phyloP scores from a whole-genome alignment of 2,329 filamentous ascomycete genomes.

The Claviceps africana region DNA sequence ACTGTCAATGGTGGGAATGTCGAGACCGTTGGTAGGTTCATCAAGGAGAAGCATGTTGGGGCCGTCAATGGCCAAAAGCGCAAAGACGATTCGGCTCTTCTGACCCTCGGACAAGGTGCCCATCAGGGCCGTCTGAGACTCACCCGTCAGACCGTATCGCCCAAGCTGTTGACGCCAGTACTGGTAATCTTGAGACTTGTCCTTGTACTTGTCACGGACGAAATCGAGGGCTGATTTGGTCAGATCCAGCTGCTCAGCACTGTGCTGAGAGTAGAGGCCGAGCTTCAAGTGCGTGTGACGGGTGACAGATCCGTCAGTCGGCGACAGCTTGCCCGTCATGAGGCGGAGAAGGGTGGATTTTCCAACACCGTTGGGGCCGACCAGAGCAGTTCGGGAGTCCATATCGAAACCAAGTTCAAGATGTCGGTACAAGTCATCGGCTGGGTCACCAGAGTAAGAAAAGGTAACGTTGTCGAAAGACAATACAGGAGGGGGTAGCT shows the following conservation, averaged over 20 bases:
- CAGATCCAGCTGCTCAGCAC: conserved; percentile 91
- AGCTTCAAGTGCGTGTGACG: conserved; percentile 98
- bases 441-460: conserved; percentile 80
- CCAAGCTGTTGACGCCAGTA: conserved; percentile 98
- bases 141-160: conserved; percentile 82
- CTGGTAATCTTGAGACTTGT: conserved; percentile 92
- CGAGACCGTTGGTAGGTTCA: conserved; percentile 97
- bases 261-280: conserved; percentile 96
- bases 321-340: conserved; percentile 89
- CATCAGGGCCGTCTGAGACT: conserved; percentile 92
- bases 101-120: conserved; percentile 95
- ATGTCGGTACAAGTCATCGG: conserved; percentile 91
- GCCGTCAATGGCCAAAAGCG: conserved; percentile 81
- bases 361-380: conserved; percentile 97
- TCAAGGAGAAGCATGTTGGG: conserved; percentile 98
- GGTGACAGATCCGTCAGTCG: conserved; percentile 67
- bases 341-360: conserved; percentile 93
- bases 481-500: conserved; percentile 92
- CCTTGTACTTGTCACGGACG: conserved; percentile 83
- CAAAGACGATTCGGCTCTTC: conserved; percentile 96
- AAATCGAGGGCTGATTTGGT: conserved; percentile 98
- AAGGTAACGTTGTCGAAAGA: conserved; percentile 97
- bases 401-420: conserved; percentile 98
- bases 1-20: conserved; percentile 97
- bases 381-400: conserved; percentile 93